Evolutionary conservation across 768 basidiomycete species (phyloP).

Genomic region (Leccinum uliginosum): DNA sequence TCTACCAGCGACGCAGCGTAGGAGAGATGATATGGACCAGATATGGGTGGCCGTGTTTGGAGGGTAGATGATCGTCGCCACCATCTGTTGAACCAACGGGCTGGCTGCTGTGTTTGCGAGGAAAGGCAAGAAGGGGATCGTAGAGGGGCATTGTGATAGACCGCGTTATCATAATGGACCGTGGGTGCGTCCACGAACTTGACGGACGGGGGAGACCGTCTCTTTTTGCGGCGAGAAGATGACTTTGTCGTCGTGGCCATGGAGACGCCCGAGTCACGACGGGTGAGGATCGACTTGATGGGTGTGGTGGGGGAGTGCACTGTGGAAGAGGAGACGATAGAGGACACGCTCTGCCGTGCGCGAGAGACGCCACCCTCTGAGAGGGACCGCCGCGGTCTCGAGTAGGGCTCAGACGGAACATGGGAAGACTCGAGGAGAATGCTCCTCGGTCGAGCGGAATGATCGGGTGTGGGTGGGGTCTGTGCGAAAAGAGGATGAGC

Average conservation of each 20-base stretch:
- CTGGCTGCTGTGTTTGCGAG: slow-evolving; percentile 7
- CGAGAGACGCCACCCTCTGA: slow-evolving; percentile 22
- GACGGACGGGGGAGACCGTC: slow-evolving; percentile 45
- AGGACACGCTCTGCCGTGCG: slow-evolving; percentile 36
- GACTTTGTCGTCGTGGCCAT: slow-evolving; percentile 31
- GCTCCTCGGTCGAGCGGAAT: slow-evolving; percentile 19
- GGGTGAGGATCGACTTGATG: slow-evolving; percentile 58
- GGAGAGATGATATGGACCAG: slow-evolving; percentile 30
- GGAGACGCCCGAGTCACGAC: slow-evolving; percentile 46
- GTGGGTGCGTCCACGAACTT: slow-evolving; percentile 68
- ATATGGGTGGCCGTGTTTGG: slow-evolving; percentile 27
- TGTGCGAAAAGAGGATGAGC: slow-evolving; percentile 7
- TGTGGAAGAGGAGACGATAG: slow-evolving; percentile 33
- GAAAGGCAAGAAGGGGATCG: slow-evolving; percentile 13
- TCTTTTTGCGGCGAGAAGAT: slow-evolving; percentile 23
- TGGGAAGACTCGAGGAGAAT: slow-evolving; percentile 25
- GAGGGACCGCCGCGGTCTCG: slow-evolving; percentile 17
- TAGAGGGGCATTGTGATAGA: slow-evolving; percentile 11
- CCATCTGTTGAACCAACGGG: slow-evolving; percentile 27
- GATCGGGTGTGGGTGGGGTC: slow-evolving; percentile 22
- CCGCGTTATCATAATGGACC: slow-evolving; percentile 41
- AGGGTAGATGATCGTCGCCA: slow-evolving; percentile 20
- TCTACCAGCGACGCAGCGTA: slow-evolving; percentile 32
- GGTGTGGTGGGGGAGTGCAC: slow-evolving; percentile 19
- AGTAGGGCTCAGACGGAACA: slow-evolving; percentile 15